These are phyloP conservation scores for Umbelopsis sp. DNA, from an alignment of 192 early-diverging fungal genomes.

Conservation along the genomic window DNA sequence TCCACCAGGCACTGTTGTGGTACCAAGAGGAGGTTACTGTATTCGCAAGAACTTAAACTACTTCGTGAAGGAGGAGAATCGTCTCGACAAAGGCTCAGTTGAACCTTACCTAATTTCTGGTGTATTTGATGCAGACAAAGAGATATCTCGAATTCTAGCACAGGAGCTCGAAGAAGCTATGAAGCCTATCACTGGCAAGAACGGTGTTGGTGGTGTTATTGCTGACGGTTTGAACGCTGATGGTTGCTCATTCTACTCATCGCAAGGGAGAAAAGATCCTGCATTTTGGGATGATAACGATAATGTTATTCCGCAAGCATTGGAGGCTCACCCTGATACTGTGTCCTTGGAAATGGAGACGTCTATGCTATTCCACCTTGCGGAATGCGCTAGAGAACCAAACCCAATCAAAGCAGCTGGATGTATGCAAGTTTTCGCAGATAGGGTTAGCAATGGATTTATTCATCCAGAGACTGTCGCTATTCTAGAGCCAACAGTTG, in stretches of 20 bases:
- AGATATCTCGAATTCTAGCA: constrained; percentile 47
- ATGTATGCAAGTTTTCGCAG: constrained; percentile 83
- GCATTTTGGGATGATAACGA: constrained; percentile 82
- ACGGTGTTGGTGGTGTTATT: constrained; percentile 26
- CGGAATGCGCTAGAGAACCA: constrained; percentile 44
- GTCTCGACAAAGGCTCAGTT: constrained; percentile 8
- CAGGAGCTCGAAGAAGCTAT: constrained; percentile 34
- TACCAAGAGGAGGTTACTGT: constrained; percentile 59
- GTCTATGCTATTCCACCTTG: constrained; percentile 82
- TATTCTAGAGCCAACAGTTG: constrained; percentile 55
- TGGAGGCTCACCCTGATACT: constrained; percentile 49
- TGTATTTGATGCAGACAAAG: constrained; percentile 57
- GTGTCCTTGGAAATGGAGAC: constrained; percentile 87
- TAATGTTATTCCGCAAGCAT: constrained; percentile 53
- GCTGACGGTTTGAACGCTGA: constrained; percentile 70
- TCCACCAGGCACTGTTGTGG: constrained; percentile 64
- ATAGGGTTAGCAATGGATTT: constrained; percentile 68
- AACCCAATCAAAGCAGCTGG: constrained; percentile 71
- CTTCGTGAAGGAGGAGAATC: constrained; percentile 49
- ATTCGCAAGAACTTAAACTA: constrained; percentile 68
- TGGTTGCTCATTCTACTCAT: constrained; percentile 85
- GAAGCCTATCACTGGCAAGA: constrained; percentile 21
- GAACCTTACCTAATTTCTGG: constrained; percentile 72
- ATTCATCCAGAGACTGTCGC: constrained; percentile 59
- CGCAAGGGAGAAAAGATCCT: constrained; percentile 73